Evolutionary conservation across 768 basidiomycete genomes (phyloP).

Genomic region (Lactarius deliciosus): DNA sequence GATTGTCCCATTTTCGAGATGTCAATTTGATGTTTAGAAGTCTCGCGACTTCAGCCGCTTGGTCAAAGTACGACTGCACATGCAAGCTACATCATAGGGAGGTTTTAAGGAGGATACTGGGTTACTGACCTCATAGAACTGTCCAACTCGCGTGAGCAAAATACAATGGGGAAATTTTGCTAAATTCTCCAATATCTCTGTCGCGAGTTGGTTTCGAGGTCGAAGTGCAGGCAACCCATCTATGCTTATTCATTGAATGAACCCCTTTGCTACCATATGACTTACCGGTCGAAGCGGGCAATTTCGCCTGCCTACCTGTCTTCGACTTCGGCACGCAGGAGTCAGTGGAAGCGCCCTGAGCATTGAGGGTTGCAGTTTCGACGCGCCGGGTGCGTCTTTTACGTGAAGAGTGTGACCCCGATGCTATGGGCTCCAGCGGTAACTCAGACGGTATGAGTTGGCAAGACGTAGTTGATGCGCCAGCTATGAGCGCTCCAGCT

Average conservation of each 20-base stretch:
- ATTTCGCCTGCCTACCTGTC: neutral
- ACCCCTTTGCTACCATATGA: neutral
- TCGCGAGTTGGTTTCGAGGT: constrained; percentile 55
- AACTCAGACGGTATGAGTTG: neutral
- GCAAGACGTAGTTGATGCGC: neutral
- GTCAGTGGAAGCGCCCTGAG: neutral
- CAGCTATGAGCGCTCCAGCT: neutral
- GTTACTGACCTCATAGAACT: constrained; percentile 84
- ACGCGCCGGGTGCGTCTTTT: constrained; percentile 4
- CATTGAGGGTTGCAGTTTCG: neutral
- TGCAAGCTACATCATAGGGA: neutral
- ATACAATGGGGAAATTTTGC: constrained; percentile 83
- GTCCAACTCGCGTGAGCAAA: constrained; percentile 87
- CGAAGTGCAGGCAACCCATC: constrained; percentile 9
- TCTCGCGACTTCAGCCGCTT: constrained; percentile 74
- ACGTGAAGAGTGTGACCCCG: neutral
- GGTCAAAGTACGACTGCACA: constrained; percentile 87
- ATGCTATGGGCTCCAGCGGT: neutral
- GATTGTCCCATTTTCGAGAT: constrained; percentile 68
- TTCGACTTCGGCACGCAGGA: neutral
- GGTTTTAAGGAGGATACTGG: neutral
- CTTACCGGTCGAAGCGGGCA: constrained; percentile 1
- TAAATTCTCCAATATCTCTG: constrained; percentile 69
- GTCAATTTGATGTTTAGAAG: constrained; percentile 84
- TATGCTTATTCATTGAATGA: constrained; percentile 1